Evolutionary conservation across 148 eudicot species (phyloP).

Genomic region (Drosera capensis): DNA sequence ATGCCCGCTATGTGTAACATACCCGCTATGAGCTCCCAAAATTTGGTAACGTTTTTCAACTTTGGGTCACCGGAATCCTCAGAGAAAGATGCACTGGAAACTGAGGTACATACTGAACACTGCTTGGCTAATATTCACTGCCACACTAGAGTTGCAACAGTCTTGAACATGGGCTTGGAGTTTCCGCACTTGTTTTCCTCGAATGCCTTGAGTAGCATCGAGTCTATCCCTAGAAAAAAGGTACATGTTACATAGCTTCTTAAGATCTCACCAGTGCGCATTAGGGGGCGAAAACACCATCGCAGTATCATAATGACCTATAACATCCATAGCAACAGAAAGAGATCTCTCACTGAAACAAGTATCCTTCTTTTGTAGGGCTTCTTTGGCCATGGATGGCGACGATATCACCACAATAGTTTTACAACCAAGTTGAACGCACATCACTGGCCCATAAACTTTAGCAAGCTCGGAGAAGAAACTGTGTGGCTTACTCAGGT

Average conservation of each 20-base stretch:
- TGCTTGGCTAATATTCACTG: neutral
- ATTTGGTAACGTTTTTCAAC: too few species aligned
- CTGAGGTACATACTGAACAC: neutral
- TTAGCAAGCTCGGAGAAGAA: neutral
- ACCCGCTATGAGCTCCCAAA: constrained; percentile 5
- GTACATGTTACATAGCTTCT: neutral
- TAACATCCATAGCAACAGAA: neutral
- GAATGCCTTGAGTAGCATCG: neutral
- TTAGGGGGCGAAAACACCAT: neutral
- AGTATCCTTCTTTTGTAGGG: neutral
- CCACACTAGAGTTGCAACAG: neutral
- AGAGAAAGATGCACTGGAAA: neutral
- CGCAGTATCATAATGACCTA: neutral
- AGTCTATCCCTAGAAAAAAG: neutral
- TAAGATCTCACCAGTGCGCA: neutral
- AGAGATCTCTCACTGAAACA: neutral
- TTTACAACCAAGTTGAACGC: neutral
- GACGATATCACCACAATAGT: neutral
- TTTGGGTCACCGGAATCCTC: neutral
- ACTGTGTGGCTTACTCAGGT: neutral
- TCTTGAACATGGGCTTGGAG: neutral
- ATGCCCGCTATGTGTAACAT: constrained; percentile 9
- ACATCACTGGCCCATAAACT: neutral
- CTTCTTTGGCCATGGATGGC: neutral
- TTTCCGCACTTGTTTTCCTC: neutral